Base-by-base conservation (phyloP, 2,329 filamentous ascomycete genomes). In the Colletotrichum caudatum region DNA sequence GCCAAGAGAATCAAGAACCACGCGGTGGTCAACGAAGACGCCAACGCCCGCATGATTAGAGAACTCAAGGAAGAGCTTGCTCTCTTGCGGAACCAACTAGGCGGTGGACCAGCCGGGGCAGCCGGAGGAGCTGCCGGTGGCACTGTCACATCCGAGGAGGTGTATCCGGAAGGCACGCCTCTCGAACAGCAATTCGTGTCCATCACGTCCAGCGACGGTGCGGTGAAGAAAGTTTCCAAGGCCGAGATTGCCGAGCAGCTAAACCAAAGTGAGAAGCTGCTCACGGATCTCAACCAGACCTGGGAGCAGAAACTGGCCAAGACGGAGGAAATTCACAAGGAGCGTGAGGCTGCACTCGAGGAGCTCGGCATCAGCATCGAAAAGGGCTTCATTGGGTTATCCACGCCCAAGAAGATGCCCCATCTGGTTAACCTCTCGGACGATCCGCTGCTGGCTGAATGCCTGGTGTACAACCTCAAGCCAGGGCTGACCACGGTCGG, bases 1-100 rank as follows among this genome's bases (percentile, higher is more conserved):
- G 96, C 96, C 35, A 99, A 99, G 84, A 91, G 96, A 77, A 99
- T 99, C 88, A 98, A 98, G 94, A 99, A 99, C 84, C 96, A 99
- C 81, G 96, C 96, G 69, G 96, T 99, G 62, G 93, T 99, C 81
- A 99, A 99, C 84, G 96, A 99, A 81, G 96, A 99, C 82, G 95
- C 96, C 58, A 99, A 99, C 79, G 96, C 96, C 72, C 93, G 96
- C 76, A 99, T 99, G 96, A 98, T 99, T 74, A 89, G 96, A 81
- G 96, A 99, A 80, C 86, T 99, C 74, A 99, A 99, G 80, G 96
- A 99, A 81, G 96, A 99, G 78, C 83, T 99, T 69, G 90, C 93
- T 1, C 87, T 97, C 73, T 85, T 99, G 68, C 89, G 96, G 76
- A 92, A 93, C 77, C 98, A 99, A 79, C 88, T 99, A 18, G 92